These are phyloP conservation scores for Saturnispora gosingensis DNA, from an alignment of 805 yeast species.

Conservation along the genomic window DNA sequence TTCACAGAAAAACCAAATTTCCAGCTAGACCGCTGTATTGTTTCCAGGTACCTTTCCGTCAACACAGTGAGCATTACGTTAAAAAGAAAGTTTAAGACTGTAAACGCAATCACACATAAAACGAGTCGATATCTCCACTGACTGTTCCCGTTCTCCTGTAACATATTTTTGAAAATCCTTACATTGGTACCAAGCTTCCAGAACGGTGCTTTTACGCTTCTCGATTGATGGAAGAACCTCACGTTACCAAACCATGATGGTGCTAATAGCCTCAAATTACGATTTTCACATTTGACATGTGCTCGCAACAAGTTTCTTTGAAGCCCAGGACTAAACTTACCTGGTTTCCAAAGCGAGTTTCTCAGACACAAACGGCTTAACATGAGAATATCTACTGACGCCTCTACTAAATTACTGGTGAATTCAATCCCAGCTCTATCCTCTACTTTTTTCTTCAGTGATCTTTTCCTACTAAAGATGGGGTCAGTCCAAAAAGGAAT, in stretches of 20 bases:
- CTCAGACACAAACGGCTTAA: not conserved
- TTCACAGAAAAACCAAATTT: constrained; percentile 23
- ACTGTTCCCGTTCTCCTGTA: constrained; percentile 30
- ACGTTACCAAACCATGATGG: not conserved
- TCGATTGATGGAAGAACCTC: constrained; percentile 6
- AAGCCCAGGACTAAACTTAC: not conserved
- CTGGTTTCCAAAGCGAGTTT: not conserved
- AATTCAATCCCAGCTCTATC: not conserved
- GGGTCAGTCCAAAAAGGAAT: not conserved
- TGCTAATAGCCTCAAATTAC: not conserved
- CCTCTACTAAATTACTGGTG: not conserved
- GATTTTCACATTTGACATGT: not conserved
- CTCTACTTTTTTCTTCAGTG: not conserved
- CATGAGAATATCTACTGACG: not conserved
- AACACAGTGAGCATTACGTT: constrained; percentile 28
- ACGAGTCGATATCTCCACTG: constrained; percentile 38
- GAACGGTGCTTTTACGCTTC: constrained; percentile 18
- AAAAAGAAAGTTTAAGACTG: constrained; percentile 30
- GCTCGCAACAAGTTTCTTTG: not conserved
- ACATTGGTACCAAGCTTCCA: constrained; percentile 28
- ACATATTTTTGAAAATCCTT: constrained; percentile 17
- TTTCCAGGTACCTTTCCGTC: constrained; percentile 23
- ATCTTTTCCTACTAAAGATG: not conserved
- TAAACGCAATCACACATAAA: constrained; percentile 33
- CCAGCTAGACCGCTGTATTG: constrained; percentile 21